Percentiles rank a stretch among this genome's conserved stretches.
phyloP scores from a whole-genome alignment of 2,329 filamentous ascomycete genomes.

The Aspergillus sp. region DNA sequence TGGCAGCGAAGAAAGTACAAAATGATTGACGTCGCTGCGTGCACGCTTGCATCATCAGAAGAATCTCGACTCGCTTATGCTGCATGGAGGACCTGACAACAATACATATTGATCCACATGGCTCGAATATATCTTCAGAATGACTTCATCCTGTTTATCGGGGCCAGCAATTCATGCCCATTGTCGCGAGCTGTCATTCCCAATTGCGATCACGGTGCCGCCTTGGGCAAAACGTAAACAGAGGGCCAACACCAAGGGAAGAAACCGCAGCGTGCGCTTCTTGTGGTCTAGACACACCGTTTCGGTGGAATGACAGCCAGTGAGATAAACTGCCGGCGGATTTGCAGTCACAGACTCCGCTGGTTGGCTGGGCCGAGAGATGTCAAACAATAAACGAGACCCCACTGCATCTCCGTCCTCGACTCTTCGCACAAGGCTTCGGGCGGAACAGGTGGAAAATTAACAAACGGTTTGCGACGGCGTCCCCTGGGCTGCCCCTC shows the following conservation, averaged over 20 bases:
- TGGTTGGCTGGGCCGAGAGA: slow-evolving; percentile 31
- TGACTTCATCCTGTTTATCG: slow-evolving; percentile 11
- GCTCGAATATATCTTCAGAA: slow-evolving; percentile 1
- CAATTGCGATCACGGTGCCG: slow-evolving; percentile 1
- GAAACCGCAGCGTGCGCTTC: slow-evolving; percentile 11
- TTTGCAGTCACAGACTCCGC: slow-evolving; percentile 18
- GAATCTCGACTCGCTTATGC: slow-evolving; percentile 14
- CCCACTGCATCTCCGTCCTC: slow-evolving; percentile 24
- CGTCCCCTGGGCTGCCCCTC: slow-evolving; percentile 4
- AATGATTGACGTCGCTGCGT: slow-evolving; percentile 8
- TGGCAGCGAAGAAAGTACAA: slow-evolving; percentile 13
- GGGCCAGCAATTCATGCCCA: not conserved
- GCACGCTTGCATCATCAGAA: slow-evolving; percentile 18
- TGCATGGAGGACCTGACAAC: slow-evolving; percentile 17
- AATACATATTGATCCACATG: slow-evolving; percentile 13
- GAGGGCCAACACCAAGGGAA: slow-evolving; percentile 9
- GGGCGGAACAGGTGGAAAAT: slow-evolving; percentile 20
- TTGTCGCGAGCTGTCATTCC: not conserved
- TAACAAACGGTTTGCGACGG: slow-evolving; percentile 1
- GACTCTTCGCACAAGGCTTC: slow-evolving; percentile 23
- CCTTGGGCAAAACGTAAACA: slow-evolving; percentile 17
- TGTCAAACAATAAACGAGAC: slow-evolving; percentile 26
- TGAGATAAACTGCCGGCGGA: slow-evolving; percentile 20
- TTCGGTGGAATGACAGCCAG: slow-evolving; percentile 23
- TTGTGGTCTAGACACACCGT: slow-evolving; percentile 23